A percentile compares a stretch with the other conserved stretches of the same genome.
phyloP scores from a whole-genome alignment of 495 filamentous ascomycete species.

The Aspergillus wentii region DNA sequence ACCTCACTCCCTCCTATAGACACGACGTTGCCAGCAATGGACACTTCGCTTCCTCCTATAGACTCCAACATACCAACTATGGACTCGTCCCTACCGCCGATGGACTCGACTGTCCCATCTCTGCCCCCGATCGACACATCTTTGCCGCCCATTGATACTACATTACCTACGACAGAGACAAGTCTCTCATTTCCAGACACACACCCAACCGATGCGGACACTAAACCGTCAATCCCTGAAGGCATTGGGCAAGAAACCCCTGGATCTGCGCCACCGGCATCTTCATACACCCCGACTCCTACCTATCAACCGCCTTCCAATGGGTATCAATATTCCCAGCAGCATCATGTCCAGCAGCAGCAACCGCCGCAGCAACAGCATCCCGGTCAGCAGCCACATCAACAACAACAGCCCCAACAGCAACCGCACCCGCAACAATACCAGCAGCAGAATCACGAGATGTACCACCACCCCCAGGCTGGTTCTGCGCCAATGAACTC shows the following conservation, averaged over 20 bases:
- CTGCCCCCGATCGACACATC: conserved; percentile 22
- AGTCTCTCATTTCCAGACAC: conserved; percentile 23
- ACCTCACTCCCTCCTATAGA: conserved; percentile 20
- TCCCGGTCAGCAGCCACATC: conserved; percentile 8
- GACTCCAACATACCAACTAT: conserved; percentile 19
- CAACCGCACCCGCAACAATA: conserved; percentile 25
- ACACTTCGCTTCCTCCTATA: conserved; percentile 28
- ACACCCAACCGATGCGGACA: no score
- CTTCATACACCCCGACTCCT: conserved; percentile 6
- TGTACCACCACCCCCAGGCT: conserved; percentile 30
- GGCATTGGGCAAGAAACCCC: no score
- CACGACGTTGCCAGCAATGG: conserved; percentile 33
- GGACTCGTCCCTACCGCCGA: conserved; percentile 27
- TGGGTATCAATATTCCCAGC: conserved; percentile 26
- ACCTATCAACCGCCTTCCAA: conserved; percentile 24
- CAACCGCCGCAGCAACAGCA: conserved; percentile 10
- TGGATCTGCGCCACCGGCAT: conserved; percentile 12
- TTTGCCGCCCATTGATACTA: conserved; percentile 31
- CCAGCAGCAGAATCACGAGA: conserved; percentile 27
- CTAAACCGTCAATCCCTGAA: no score
- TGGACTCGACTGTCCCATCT: conserved; percentile 23
- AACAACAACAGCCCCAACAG: conserved; percentile 17
- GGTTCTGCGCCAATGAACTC: conserved; percentile 21
- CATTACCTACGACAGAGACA: conserved; percentile 25
- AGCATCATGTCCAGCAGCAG: conserved; percentile 11